Base-by-base conservation (phyloP, 2,329 filamentous ascomycete genomes). In the Venturia aucupariae region DNA sequence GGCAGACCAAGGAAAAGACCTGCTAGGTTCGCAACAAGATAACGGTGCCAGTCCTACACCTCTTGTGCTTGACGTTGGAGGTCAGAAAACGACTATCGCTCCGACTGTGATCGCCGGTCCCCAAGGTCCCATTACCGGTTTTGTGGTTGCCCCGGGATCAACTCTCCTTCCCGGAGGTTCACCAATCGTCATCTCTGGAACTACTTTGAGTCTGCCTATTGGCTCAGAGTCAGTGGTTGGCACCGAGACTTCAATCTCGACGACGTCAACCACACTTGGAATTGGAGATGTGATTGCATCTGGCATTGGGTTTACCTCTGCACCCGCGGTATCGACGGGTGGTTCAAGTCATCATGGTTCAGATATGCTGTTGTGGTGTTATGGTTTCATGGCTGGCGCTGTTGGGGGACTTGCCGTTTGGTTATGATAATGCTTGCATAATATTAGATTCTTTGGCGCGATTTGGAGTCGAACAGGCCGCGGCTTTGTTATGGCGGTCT, bases 321-420 rank as follows among this genome's bases (percentile, higher is more conserved):
- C 46, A 15, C 62, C 46, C 17, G 42, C 62, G 3, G 22, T 17
- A 32, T 13, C 44, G n/a, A 41, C 35, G 5, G 46, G 35, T 38
- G 46, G 32, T 22, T 35, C 22, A 19, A 41, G 48, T 19, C 32
- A 22, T 55, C 17, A 3, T 42, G 32, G 62, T 2, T 27, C 38
- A 3, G 46, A 59, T 57, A 5, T 63, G 44, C 30, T 19, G 3
- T 15, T 63, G 5, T 57, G 46, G 46, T 35, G 57, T 7, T 22
- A 42, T 4, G 32, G 27, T 30, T 8, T 39, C 3, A 22, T 57
- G 3, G n/a, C 38, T 11, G n/a, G 62, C 19, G 32, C n/a, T 30
- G 4, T 63, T 30, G 62, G 62, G 15, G 62, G 24, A 17, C 32
- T 63, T 32, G 8, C 62, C n/a, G 62, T 63, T 39, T 27, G 62